phyloP scores from a whole-genome alignment of 345 rosid genomes.

The Arabidopsis suecica region DNA sequence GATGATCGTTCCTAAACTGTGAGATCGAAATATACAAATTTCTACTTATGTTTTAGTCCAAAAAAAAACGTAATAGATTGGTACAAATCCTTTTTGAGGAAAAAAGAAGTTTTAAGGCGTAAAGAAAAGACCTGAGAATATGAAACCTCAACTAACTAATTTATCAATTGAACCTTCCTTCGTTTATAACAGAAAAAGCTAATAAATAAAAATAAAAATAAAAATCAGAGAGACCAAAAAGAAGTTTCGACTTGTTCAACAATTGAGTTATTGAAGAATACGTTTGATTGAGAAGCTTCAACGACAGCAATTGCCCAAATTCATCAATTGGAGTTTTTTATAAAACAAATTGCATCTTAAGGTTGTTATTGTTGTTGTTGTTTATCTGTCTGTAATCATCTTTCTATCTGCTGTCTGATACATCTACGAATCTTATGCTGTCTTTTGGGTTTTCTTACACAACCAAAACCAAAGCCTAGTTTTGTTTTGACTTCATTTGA shows the following conservation, averaged over 20 bases:
- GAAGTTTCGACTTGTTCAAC: constrained; percentile 29
- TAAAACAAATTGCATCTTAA: neutral
- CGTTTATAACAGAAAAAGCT: constrained; percentile 2
- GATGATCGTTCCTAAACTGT: constrained; percentile 12
- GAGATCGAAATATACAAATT: neutral
- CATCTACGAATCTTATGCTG: constrained; percentile 45
- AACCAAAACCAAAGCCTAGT: constrained; percentile 20
- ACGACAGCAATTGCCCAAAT: constrained; percentile 34
- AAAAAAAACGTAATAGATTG: neutral
- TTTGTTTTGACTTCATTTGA: constrained; percentile 64
- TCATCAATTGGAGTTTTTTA: neutral
- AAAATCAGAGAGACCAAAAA: constrained; percentile 1
- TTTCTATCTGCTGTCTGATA: constrained; percentile 3
- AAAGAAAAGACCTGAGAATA: constrained; percentile 36
- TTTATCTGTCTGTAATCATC: constrained; percentile 1
- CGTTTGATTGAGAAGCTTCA: constrained; percentile 36
- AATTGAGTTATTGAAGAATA: constrained; percentile 12
- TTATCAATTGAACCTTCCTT: constrained; percentile 22
- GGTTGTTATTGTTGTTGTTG: neutral
- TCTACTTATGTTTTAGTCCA: neutral
- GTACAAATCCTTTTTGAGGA: neutral
- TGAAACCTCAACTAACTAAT: constrained; percentile 34
- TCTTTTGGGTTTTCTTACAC: constrained; percentile 59
- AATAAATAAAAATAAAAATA: neutral
- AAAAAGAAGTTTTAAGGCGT: constrained; percentile 33